Percentiles rank a stretch among this genome's conserved stretches.
These are phyloP conservation scores for Pseudozyma sp. DNA, from an alignment of 1,284 basidiomycete genomes.

Conservation along the genomic window DNA sequence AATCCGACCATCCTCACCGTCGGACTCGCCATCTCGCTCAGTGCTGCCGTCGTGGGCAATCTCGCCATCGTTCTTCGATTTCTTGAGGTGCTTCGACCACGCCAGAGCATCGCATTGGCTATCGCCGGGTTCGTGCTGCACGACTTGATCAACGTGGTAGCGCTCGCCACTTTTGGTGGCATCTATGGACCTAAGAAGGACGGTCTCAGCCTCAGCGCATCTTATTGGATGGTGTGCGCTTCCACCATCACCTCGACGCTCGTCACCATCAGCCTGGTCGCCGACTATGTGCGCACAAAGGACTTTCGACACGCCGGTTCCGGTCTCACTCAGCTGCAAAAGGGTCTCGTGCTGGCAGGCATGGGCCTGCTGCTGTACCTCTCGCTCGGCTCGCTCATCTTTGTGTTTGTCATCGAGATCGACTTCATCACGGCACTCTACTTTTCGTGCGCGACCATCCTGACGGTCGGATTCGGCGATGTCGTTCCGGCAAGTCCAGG, in stretches of 20 bases:
- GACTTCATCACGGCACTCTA: slow-evolving; percentile 74
- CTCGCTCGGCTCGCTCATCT: slow-evolving; percentile 70
- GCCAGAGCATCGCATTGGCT: slow-evolving; percentile 75
- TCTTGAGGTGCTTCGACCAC: slow-evolving; percentile 71
- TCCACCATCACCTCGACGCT: slow-evolving; percentile 78
- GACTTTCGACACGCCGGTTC: slow-evolving; percentile 77
- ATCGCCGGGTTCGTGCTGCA: slow-evolving; percentile 74
- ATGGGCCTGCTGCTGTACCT: slow-evolving; percentile 75
- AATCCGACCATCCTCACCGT: slow-evolving; percentile 72
- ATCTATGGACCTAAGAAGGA: slow-evolving; percentile 73
- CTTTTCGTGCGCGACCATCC: slow-evolving; percentile 76
- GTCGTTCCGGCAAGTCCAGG: slow-evolving; percentile 76
- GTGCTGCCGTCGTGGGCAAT: slow-evolving; percentile 79
- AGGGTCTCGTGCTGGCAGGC: slow-evolving; percentile 79
- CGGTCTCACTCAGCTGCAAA: slow-evolving; percentile 82
- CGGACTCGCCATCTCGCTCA: slow-evolving; percentile 78
- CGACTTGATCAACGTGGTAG: slow-evolving; percentile 78
- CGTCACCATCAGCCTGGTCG: slow-evolving; percentile 78
- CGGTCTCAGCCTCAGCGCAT: slow-evolving; percentile 72
- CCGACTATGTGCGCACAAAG: slow-evolving; percentile 74
- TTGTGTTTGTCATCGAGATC: slow-evolving; percentile 39
- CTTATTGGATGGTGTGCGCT: slow-evolving; percentile 84
- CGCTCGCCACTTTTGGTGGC: slow-evolving; percentile 77
- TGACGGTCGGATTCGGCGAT: slow-evolving; percentile 81
- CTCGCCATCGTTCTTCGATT: slow-evolving; percentile 78